Percentiles rank a stretch among this genome's conserved stretches.
Evolutionary conservation across 441 rosid species (phyloP).

Genomic region (Euphorbia corollata): DNA sequence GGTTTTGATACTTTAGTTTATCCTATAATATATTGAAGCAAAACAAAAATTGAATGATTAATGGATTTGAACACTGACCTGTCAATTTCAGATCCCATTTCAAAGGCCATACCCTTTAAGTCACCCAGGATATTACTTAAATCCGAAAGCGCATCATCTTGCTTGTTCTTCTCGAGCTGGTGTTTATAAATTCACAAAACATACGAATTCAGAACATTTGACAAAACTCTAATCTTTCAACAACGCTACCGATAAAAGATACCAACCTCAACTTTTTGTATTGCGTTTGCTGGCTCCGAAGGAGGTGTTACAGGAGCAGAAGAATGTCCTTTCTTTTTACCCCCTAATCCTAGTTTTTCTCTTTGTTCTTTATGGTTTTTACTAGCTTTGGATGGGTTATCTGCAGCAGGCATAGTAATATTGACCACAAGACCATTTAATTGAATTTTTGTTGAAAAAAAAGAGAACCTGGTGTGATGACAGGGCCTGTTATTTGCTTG

Average conservation of each 20-base stretch:
- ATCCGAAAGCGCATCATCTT: conserved; percentile 66
- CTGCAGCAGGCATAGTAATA: conserved; percentile 22
- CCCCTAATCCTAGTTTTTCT: conserved; percentile 37
- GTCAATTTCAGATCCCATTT: conserved; percentile 75
- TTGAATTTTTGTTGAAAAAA: conserved; percentile 26
- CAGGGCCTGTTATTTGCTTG: conserved; percentile 53
- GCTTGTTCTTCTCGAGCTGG: conserved; percentile 72
- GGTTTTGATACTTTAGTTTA: no score
- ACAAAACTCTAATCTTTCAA: background rate
- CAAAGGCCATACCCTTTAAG: conserved; percentile 75
- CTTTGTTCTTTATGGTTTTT: conserved; percentile 38
- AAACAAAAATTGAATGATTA: background rate
- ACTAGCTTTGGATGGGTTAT: conserved; percentile 30
- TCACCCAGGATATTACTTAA: conserved; percentile 66
- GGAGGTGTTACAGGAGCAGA: conserved; percentile 29
- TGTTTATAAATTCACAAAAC: background rate
- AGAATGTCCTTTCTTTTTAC: no score
- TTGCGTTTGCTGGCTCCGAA: conserved; percentile 31
- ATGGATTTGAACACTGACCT: conserved; percentile 29
- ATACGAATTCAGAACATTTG: background rate
- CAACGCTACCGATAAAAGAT: background rate
- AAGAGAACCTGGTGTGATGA: conserved; percentile 50
- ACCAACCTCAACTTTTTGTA: conserved; percentile 58
- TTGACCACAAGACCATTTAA: background rate
- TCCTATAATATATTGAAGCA: background rate